Conservation (phyloP, 2,329 filamentous ascomycete species). For the Aspergillus sp. region DNA sequence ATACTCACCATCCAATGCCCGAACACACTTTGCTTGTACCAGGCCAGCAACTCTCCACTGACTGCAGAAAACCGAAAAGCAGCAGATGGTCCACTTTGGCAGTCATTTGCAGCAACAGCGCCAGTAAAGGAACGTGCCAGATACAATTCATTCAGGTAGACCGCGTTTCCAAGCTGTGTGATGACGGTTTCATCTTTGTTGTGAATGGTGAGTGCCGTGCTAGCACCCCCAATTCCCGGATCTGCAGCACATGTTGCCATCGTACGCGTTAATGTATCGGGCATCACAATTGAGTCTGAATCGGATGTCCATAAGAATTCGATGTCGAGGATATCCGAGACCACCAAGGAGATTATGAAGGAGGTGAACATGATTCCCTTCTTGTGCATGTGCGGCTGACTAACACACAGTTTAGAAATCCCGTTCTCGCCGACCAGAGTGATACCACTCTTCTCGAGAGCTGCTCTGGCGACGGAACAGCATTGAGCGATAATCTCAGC, state of each 20-base stretch:
- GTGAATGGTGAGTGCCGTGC: constrained; percentile 37
- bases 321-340: constrained; percentile 34
- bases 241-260: constrained; percentile 35
- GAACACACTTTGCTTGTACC: constrained; percentile 41
- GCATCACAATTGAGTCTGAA: constrained; percentile 38
- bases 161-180: constrained; percentile 33
- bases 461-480: constrained; percentile 24
- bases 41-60: constrained; percentile 33
- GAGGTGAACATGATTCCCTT: constrained; percentile 45
- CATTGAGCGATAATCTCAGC: constrained; percentile 25
- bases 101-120: constrained; percentile 35
- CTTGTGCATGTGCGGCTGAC: constrained; percentile 42
- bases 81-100: constrained; percentile 41
- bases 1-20: constrained; percentile 34
- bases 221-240: constrained; percentile 34
- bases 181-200: constrained; percentile 34
- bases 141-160: constrained; percentile 41
- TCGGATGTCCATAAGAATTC: constrained; percentile 43
- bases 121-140: constrained; percentile 35
- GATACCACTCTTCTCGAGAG: constrained; percentile 21
- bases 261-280: constrained; percentile 30
- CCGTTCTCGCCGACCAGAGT: constrained; percentile 14
- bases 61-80: constrained; percentile 36
- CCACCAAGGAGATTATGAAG: constrained; percentile 36
- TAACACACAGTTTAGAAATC: constrained; percentile 31